These are phyloP conservation scores for Verticillium zaregamsianum DNA, from an alignment of 2,329 filamentous ascomycete genomes.

Conservation along the genomic window DNA sequence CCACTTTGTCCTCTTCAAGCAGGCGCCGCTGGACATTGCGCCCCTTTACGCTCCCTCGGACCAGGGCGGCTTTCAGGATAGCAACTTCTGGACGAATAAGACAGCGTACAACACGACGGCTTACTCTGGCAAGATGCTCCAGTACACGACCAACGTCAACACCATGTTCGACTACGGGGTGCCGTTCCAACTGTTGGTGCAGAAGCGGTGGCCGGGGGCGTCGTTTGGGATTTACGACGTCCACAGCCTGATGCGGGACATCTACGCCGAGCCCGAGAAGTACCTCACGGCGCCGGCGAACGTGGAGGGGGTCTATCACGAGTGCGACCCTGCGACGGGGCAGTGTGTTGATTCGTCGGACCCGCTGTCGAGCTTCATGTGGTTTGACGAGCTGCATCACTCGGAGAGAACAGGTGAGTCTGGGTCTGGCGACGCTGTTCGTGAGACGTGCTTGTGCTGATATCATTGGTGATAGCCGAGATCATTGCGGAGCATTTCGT, in stretches of 20 bases:
- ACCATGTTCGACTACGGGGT: constrained; percentile 43
- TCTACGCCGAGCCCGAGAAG: constrained; percentile 53
- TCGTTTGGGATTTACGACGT: constrained; percentile 65
- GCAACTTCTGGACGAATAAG: constrained; percentile 43
- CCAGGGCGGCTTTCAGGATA: constrained; percentile 34
- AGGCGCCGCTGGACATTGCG: constrained; percentile 60
- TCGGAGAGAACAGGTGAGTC: constrained; percentile 57
- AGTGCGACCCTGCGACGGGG: constrained; percentile 37
- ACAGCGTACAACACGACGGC: constrained; percentile 41
- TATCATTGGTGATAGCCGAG: constrained; percentile 18
- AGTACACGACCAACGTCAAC: constrained; percentile 47
- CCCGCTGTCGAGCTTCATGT: constrained; percentile 59
- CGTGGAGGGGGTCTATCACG: constrained; percentile 52
- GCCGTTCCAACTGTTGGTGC: constrained; percentile 38
- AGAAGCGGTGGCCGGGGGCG: constrained; percentile 50
- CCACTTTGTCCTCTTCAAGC: constrained; percentile 69
- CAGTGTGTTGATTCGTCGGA: constrained; percentile 32
- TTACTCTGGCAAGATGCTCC: constrained; percentile 36
- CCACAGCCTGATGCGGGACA: constrained; percentile 59
- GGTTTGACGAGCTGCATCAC: constrained; percentile 71
- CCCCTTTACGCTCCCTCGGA: constrained; percentile 58
- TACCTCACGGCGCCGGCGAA: constrained; percentile 64
- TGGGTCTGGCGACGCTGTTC: background rate
- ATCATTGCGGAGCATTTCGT: constrained; percentile 37
- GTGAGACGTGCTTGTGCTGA: constrained; percentile 7